phyloP scores from a whole-genome alignment of 2,329 filamentous ascomycete genomes.

The Trematosphaeria pertusa region DNA sequence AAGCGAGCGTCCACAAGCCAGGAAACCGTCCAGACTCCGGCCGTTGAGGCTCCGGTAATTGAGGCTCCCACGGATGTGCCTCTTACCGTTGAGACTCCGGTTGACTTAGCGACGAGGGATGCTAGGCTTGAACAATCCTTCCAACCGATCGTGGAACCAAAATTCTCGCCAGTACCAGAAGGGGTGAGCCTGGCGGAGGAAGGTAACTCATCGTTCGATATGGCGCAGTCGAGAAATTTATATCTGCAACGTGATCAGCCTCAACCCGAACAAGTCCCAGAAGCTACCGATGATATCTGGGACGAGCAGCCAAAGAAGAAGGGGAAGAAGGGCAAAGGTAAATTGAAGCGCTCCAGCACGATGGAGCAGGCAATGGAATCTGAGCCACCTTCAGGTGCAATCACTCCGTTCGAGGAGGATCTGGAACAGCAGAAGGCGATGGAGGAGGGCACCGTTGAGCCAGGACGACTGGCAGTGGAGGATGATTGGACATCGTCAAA shows the following conservation, averaged over 20 bases:
- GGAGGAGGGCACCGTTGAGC: constrained; percentile 13
- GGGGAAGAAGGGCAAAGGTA: constrained; percentile 28
- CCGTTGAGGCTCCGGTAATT: constrained; percentile 40
- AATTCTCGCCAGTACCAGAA: not conserved
- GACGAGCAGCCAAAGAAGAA: constrained; percentile 28
- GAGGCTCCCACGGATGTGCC: constrained; percentile 38
- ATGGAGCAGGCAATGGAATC: constrained; percentile 16
- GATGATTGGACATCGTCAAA: constrained; percentile 34
- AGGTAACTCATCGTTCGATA: constrained; percentile 3
- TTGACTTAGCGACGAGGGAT: constrained; percentile 29
- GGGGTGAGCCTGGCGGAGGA: not conserved
- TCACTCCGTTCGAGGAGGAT: constrained; percentile 17
- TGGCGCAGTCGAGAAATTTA: not conserved
- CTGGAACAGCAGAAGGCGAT: constrained; percentile 5
- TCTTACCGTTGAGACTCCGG: constrained; percentile 43
- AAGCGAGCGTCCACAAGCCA: constrained; percentile 30
- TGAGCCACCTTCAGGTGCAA: constrained; percentile 5
- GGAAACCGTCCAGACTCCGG: constrained; percentile 37
- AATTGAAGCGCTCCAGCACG: constrained; percentile 18
- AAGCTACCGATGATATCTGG: constrained; percentile 15
- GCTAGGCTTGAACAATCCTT: constrained; percentile 16
- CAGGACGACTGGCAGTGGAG: constrained; percentile 20
- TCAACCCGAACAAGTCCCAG: not conserved
- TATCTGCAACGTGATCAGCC: constrained; percentile 5
- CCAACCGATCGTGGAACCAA: too few species aligned